phyloP scores from a whole-genome alignment of 192 early-diverging fungal genomes.

The Lobosporangium transversale region DNA sequence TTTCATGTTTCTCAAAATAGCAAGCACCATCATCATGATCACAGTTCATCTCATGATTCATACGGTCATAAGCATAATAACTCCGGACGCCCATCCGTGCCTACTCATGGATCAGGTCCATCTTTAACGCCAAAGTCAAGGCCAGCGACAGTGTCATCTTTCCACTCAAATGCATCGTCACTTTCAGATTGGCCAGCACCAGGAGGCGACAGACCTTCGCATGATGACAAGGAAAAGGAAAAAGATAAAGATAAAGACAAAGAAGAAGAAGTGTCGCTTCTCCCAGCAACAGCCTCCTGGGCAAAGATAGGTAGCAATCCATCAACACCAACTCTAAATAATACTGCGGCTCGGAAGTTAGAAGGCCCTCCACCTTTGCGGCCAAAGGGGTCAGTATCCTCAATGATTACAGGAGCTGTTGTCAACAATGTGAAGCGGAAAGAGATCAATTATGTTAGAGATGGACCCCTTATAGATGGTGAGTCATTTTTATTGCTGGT shows the following conservation, averaged over 20 bases:
- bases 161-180: conserved; percentile 24
- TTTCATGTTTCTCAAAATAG: conserved; percentile 11
- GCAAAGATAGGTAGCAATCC: conserved; percentile 56
- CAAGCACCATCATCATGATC: conserved; percentile 61
- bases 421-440: conserved; percentile 46
- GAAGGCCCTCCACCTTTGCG: conserved; percentile 18
- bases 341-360: conserved; percentile 20
- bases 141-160: conserved; percentile 30
- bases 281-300: conserved; percentile 71
- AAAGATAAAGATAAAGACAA: conserved; percentile 53
- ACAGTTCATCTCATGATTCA: conserved; percentile 41
- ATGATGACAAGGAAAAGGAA: conserved; percentile 45
- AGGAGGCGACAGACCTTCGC: conserved; percentile 14
- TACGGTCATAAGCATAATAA: conserved; percentile 3
- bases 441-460: conserved; percentile 29
- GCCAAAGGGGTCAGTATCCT: conserved; percentile 46
- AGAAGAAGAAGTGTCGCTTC: conserved; percentile 57
- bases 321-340: conserved; percentile 33
- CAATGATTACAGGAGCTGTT: conserved; percentile 50
- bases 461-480: conserved; percentile 15
- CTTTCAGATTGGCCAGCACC: conserved; percentile 43
- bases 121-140: conserved; percentile 25
- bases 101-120: conserved; percentile 21
- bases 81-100: conserved; percentile 28
- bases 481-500: not conserved